Conservation (phyloP, 1,139 yeast genomes). For the Hansenula lynferdii region DNA sequence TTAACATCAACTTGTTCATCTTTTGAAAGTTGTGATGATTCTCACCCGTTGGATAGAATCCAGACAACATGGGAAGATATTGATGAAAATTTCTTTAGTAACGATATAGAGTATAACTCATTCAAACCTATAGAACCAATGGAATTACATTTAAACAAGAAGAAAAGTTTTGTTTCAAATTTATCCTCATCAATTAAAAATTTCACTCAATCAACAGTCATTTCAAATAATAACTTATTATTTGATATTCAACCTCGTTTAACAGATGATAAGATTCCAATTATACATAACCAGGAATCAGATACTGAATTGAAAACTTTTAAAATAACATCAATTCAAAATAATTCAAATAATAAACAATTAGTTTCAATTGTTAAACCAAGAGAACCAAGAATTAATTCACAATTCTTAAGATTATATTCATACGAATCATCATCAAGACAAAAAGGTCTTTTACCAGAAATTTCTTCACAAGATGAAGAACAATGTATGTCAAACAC, state of each 20-base stretch:
- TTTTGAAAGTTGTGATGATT: constrained; percentile 12
- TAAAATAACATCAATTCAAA: constrained; percentile 17
- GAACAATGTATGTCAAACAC: constrained; percentile 23
- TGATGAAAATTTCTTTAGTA: constrained; percentile 19
- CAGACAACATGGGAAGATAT: constrained; percentile 18
- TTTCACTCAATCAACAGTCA: constrained; percentile 12
- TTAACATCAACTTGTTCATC: constrained; percentile 5
- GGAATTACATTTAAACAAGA: constrained; percentile 5
- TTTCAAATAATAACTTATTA: constrained; percentile 16
- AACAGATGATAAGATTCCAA: constrained; percentile 20
- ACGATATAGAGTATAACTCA: too few species aligned
- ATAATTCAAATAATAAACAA: not conserved
- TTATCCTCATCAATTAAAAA: constrained; percentile 15
- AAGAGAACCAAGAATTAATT: constrained; percentile 43
- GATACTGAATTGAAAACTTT: constrained; percentile 21
- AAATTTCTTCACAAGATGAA: constrained; percentile 26
- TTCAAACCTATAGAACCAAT: constrained; percentile 10
- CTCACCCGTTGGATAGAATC: constrained; percentile 18
- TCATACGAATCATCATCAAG: constrained; percentile 42
- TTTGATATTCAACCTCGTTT: constrained; percentile 22
- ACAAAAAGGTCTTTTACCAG: constrained; percentile 30
- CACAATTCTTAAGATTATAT: constrained; percentile 38
- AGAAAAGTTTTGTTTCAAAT: constrained; percentile 19
- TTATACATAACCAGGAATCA: not conserved
- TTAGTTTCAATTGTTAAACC: constrained; percentile 17